Evolutionary conservation across 2,329 filamentous ascomycete genomes (phyloP).

Genomic region (Magnaporthales sp.): DNA sequence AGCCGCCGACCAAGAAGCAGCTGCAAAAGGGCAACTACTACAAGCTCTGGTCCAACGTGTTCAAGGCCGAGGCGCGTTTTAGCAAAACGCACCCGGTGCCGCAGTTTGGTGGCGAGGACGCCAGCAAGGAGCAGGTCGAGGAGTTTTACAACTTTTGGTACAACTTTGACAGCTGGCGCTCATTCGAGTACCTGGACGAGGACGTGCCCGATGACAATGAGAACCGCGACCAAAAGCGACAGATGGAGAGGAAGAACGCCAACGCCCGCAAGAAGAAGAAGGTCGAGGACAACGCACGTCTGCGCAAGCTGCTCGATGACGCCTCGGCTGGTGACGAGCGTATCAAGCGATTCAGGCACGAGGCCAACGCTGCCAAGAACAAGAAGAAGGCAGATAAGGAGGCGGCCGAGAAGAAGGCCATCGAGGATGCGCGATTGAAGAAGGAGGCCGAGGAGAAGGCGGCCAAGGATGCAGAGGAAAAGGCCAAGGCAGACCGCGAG

Average conservation of each 20-base stretch:
- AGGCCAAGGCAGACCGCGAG: constrained; percentile 77
- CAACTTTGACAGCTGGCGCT: constrained; percentile 96
- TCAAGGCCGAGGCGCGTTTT: constrained; percentile 89
- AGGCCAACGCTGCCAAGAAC: constrained; percentile 89
- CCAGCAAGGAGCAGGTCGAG: constrained; percentile 83
- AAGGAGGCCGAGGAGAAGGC: constrained; percentile 77
- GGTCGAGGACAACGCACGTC: constrained; percentile 88
- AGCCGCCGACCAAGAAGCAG: constrained; percentile 89
- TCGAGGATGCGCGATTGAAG: constrained; percentile 74
- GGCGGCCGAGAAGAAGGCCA: constrained; percentile 78
- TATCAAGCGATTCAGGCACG: constrained; percentile 94
- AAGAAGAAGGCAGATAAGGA: constrained; percentile 88
- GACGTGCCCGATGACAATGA: constrained; percentile 98
- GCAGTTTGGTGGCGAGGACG: constrained; percentile 72
- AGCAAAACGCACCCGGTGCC: constrained; percentile 87
- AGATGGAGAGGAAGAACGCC: constrained; percentile 96
- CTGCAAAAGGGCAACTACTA: constrained; percentile 80
- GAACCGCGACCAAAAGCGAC: constrained; percentile 97
- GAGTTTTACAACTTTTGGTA: constrained; percentile 99
- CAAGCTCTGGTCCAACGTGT: constrained; percentile 86
- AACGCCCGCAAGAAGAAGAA: constrained; percentile 99
- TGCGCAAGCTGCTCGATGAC: constrained; percentile 85
- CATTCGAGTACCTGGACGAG: constrained; percentile 97
- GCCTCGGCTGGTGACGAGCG: constrained; percentile 79
- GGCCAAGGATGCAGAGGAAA: constrained; percentile 75